Evolutionary conservation across 768 basidiomycete species (phyloP).

Genomic region (Pholiota conissans): DNA sequence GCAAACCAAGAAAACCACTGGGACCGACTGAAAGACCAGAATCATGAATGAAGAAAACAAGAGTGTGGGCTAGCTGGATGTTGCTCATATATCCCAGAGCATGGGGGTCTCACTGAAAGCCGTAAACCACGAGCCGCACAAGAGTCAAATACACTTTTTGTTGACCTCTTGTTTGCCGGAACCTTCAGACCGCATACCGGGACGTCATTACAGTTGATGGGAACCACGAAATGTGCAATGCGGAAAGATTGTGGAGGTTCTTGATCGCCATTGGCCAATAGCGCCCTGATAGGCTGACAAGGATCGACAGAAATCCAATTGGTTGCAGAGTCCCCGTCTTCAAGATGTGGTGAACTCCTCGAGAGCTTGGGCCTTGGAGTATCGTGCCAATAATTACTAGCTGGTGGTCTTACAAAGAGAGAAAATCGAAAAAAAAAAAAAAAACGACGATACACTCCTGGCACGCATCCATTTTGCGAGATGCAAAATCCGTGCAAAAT

Average conservation of each 20-base stretch:
- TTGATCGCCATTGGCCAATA: background rate
- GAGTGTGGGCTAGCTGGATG: background rate
- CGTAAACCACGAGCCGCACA: background rate
- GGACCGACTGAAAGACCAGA: background rate
- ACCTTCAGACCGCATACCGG: background rate
- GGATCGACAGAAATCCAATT: background rate
- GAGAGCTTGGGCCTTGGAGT: no score
- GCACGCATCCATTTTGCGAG: no score
- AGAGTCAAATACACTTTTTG: background rate
- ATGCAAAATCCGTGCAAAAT: no score
- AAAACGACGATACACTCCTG: no score
- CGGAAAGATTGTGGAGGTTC: background rate
- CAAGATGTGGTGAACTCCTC: no score
- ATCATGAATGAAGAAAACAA: background rate
- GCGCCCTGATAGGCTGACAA: no score
- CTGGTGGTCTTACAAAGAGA: no score
- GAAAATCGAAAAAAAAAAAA: no score
- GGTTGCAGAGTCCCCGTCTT: background rate
- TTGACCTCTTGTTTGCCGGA: background rate
- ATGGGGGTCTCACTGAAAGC: background rate
- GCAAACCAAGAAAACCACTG: background rate
- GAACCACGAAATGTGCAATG: background rate
- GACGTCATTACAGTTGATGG: background rate
- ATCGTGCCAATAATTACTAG: no score
- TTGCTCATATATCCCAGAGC: background rate